Evolutionary conservation across 495 filamentous ascomycete species (phyloP).

Genomic region (Ascobolus immersus): DNA sequence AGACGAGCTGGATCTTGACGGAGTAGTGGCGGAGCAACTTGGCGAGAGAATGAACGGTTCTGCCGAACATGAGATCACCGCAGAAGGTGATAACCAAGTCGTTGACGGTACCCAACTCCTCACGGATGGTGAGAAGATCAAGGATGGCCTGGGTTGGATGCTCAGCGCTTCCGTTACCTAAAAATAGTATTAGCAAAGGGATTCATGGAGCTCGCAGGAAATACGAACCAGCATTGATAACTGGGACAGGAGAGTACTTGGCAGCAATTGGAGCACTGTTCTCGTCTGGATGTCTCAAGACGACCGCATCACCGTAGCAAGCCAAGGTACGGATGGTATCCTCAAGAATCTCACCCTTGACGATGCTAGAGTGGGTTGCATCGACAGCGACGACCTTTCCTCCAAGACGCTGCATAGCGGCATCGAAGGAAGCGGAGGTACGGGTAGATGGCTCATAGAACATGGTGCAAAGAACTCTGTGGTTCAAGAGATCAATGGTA

Average conservation of each 20-base stretch:
- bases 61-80: slow-evolving; percentile 76
- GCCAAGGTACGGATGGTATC: slow-evolving; percentile 83
- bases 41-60: slow-evolving; percentile 80
- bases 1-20: slow-evolving; percentile 74
- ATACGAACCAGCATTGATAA: slow-evolving; percentile 67
- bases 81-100: slow-evolving; percentile 86
- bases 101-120: slow-evolving; percentile 84
- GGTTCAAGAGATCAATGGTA: slow-evolving; percentile 62
- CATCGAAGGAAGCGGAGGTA: slow-evolving; percentile 87
- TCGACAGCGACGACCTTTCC: slow-evolving; percentile 55
- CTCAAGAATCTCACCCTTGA: slow-evolving; percentile 82
- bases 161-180: slow-evolving; percentile 60
- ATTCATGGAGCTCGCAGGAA: background rate
- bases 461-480: slow-evolving; percentile 62
- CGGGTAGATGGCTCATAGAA: slow-evolving; percentile 96
- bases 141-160: slow-evolving; percentile 95
- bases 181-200: slow-evolving; percentile 2
- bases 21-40: slow-evolving; percentile 87
- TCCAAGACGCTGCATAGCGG: slow-evolving; percentile 91
- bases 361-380: slow-evolving; percentile 53
- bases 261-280: slow-evolving; percentile 50
- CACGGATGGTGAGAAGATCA: slow-evolving; percentile 94
- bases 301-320: slow-evolving; percentile 80
- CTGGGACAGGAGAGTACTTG: slow-evolving; percentile 63
- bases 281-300: slow-evolving; percentile 73